Base-by-base conservation (phyloP, 345 rosid genomes). In the Gossypioides kirkii region DNA sequence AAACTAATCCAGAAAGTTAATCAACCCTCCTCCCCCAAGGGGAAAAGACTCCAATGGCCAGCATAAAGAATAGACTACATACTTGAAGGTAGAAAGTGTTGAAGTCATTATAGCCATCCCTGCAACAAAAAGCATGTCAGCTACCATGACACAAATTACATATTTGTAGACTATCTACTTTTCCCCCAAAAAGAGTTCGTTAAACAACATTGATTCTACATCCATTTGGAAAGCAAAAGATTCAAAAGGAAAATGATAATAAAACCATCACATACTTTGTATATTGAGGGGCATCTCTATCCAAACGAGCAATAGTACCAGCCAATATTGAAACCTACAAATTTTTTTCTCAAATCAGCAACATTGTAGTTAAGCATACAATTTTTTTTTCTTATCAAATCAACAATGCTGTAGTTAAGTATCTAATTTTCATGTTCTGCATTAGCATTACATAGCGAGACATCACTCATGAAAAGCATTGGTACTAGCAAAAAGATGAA, bases 71-170 rank as follows among this genome's bases (percentile, higher is more conserved):
- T 5, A 58, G 43, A 62, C 55, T 67, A 83, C 97, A 86, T 85
- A 94, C 98, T 87, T 95, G 99, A 89, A 95, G 80, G 84, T 95
- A 95, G 84, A 95, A 95, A 25, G 97, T 95, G 80, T 95, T 95
- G 91, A 95, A 92, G 84, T 95, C 98, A 45, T 95, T 95, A 80
- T 92, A 95, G 52, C 99, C 99, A 84, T 95, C 99, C 86, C 98
- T 95, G 90, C 87, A 89, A 74, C 85, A 82, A 87, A 76, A 79
- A 77, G 18, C 28, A 41, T 32, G 41, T 79, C 55, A 79, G 68
- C 50, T 23, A 69, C 20, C 18, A 52, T 72, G 14, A 46, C 13
- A 66, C 10, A 58, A 18, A 46, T 60, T 20, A 10, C 60, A 55
- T 1, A 22, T 55, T 55, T 12, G 12, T 55, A 55, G 12, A 55